phyloP scores from a whole-genome alignment of 176 grass and related monocot species.

The Sorghum bicolor region DNA sequence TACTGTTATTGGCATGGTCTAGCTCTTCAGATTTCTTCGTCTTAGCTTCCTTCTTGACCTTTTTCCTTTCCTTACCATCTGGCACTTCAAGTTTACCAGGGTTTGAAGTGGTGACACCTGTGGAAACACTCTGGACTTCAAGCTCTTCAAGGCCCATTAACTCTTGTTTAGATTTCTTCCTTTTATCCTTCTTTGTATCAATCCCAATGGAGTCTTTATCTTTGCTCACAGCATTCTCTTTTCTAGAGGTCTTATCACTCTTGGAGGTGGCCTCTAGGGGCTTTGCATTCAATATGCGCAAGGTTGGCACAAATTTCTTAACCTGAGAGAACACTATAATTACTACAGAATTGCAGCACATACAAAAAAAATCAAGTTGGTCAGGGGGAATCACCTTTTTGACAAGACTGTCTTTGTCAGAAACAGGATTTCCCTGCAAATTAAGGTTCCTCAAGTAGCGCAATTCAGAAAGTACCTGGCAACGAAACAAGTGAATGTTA shows the following conservation, averaged over 20 bases:
- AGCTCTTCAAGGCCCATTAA: conserved; percentile 3
- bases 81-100: conserved; percentile 27
- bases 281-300: conserved; percentile 80
- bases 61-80: conserved; percentile 33
- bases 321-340: conserved; percentile 41
- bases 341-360: neutral
- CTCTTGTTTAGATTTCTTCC: conserved; percentile 39
- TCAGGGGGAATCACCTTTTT: conserved; percentile 51
- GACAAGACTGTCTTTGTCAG: conserved; percentile 54
- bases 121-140: neutral
- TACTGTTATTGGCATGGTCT: conserved; percentile 20
- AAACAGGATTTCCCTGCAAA: conserved; percentile 86
- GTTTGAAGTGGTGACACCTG: neutral
- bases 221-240: conserved; percentile 21
- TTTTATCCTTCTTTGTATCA: conserved; percentile 26
- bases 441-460: conserved; percentile 88
- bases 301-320: conserved; percentile 59
- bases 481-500: conserved; percentile 26
- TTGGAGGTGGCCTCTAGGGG: conserved; percentile 52
- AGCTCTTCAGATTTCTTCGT: neutral
- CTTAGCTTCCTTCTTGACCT: conserved; percentile 3
- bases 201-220: conserved; percentile 18
- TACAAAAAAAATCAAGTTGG: neutral
- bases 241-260: conserved; percentile 33
- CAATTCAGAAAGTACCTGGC: conserved; percentile 70